phyloP scores from a whole-genome alignment of 228 moss, liverwort and hornwort genomes.

The Sphagnum magellanicum region DNA sequence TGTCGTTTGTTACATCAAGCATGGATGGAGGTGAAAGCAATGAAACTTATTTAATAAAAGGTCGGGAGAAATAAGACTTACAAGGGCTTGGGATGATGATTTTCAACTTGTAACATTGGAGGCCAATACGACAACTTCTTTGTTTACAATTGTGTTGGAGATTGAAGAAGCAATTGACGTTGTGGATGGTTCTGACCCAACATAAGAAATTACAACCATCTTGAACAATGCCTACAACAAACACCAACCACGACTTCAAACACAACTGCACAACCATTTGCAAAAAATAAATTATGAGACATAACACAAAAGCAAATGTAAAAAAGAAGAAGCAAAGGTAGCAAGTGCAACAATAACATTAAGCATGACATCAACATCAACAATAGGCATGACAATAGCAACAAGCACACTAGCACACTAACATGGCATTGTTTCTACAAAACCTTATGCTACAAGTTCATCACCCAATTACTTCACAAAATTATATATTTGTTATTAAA shows the following conservation, averaged over 20 bases:
- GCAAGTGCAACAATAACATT: no score
- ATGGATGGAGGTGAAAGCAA: background rate
- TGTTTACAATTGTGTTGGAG: background rate
- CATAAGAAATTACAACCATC: background rate
- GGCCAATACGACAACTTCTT: background rate
- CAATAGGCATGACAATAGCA: no score
- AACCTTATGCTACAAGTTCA: no score
- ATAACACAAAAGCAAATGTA: no score
- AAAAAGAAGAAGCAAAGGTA: no score
- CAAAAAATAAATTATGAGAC: no score
- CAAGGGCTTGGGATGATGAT: background rate
- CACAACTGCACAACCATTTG: background rate
- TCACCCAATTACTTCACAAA: no score
- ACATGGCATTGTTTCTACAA: no score
- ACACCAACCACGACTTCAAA: background rate
- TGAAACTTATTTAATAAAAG: background rate
- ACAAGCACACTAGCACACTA: no score
- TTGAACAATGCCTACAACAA: background rate
- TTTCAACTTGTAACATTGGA: background rate
- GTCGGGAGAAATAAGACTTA: background rate
- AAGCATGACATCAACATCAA: no score
- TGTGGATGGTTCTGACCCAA: background rate
- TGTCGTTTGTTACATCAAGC: background rate
- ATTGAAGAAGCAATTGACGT: background rate
- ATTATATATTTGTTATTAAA: no score